These are phyloP conservation scores for Candida khao-thaluensis DNA, from an alignment of 805 yeast species.

Conservation along the genomic window DNA sequence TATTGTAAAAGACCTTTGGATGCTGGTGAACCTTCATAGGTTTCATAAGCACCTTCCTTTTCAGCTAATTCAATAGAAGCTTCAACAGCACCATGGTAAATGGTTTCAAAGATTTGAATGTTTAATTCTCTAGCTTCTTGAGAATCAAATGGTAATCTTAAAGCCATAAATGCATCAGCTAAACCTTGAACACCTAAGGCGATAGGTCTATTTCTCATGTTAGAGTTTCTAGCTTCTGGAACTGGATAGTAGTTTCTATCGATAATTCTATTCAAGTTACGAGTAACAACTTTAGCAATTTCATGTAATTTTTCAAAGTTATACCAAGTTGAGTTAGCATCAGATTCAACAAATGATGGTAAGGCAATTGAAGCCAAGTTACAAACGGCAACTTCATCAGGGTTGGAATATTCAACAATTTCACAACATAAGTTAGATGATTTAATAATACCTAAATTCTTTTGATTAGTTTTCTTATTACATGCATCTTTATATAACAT, in stretches of 20 bases:
- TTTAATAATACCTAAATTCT: conserved; percentile 59
- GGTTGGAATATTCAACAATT: conserved; percentile 58
- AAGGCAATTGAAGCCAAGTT: conserved; percentile 60
- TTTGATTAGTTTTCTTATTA: conserved; percentile 56
- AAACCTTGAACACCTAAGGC: conserved; percentile 66
- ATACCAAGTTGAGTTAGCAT: conserved; percentile 44
- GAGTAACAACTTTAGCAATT: conserved; percentile 52
- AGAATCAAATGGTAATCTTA: conserved; percentile 58
- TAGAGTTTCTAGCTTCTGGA: conserved; percentile 51
- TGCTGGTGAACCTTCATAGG: conserved; percentile 58
- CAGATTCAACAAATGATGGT: conserved; percentile 53
- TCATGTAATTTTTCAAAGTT: conserved; percentile 56
- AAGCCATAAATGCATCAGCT: conserved; percentile 56
- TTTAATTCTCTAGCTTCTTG: conserved; percentile 56
- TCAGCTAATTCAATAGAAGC: conserved; percentile 54
- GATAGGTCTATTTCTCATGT: conserved; percentile 59
- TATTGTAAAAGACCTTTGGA: conserved; percentile 56
- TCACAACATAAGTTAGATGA: conserved; percentile 64
- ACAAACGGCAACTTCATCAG: conserved; percentile 61
- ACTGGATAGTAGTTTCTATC: conserved; percentile 59
- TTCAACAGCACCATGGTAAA: conserved; percentile 59
- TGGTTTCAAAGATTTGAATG: conserved; percentile 60
- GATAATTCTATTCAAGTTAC: conserved; percentile 56
- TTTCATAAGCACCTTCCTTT: conserved; percentile 49
- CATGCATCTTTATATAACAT: conserved; percentile 65